Evolutionary conservation across 345 rosid genomes (phyloP).

Genomic region (Firmiana major): DNA sequence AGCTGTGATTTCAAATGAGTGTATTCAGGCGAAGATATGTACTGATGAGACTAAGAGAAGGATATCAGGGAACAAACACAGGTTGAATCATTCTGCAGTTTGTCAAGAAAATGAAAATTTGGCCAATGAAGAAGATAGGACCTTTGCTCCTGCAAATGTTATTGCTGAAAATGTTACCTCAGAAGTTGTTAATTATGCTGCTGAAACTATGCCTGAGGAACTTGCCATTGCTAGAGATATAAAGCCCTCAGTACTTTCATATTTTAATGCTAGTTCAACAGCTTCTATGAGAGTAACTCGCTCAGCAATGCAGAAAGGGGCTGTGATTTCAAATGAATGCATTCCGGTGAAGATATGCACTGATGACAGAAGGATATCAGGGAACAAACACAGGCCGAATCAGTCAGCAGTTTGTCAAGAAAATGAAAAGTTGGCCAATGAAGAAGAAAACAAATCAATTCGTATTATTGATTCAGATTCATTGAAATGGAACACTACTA

Average conservation of each 20-base stretch:
- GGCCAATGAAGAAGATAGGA: not conserved
- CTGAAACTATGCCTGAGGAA: not conserved
- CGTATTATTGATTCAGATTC: not conserved
- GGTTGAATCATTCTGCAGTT: no score
- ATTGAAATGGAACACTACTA: not conserved
- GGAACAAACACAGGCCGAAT: not conserved
- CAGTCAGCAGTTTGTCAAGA: not conserved
- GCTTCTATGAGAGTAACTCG: slow-evolving; percentile 1
- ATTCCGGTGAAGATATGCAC: not conserved
- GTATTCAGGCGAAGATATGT: no score
- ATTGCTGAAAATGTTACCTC: not conserved
- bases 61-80: no score
- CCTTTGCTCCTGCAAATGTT: not conserved
- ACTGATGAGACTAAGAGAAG: no score
- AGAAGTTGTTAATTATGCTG: not conserved
- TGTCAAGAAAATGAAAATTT: no score
- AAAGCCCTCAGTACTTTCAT: not conserved
- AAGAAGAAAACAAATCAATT: not conserved
- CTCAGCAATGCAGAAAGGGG: not conserved
- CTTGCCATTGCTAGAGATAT: not conserved
- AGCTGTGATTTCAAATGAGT: no score
- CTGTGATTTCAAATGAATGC: not conserved
- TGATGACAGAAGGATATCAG: not conserved
- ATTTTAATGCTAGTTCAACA: not conserved
- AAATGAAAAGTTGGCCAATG: slow-evolving; percentile 6